phyloP scores from a whole-genome alignment of 257 asterid species.

The Voacanga thouarsii region DNA sequence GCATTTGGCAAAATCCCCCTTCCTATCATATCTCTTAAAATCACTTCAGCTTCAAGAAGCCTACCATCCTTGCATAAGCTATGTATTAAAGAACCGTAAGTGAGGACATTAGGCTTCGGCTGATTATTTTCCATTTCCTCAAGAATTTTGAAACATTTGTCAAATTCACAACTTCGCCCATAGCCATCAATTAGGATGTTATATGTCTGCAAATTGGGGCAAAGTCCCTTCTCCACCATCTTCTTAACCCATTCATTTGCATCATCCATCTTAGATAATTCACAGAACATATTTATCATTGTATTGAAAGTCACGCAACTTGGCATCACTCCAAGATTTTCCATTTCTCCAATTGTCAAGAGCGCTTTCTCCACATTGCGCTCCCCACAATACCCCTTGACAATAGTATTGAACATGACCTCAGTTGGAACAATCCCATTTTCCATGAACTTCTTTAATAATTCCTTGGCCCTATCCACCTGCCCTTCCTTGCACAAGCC shows the following conservation, averaged over 20 bases:
- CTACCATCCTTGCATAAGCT: constrained; percentile 65
- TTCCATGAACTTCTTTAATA: constrained; percentile 47
- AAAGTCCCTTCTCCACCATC: constrained; percentile 53
- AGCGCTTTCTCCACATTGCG: constrained; percentile 55
- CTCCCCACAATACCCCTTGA: constrained; percentile 59
- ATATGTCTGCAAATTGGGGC: constrained; percentile 58
- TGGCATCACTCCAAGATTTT: constrained; percentile 50
- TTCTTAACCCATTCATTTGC: constrained; percentile 53
- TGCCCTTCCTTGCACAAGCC: constrained; percentile 59
- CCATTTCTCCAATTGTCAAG: constrained; percentile 51
- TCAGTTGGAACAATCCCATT: constrained; percentile 50
- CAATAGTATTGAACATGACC: constrained; percentile 54
- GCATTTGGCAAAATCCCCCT: constrained; percentile 60
- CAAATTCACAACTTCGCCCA: constrained; percentile 48
- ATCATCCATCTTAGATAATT: constrained; percentile 54
- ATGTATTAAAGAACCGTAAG: constrained; percentile 67
- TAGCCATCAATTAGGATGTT: constrained; percentile 66
- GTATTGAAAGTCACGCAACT: constrained; percentile 64
- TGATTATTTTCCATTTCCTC: constrained; percentile 66
- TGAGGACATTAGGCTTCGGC: constrained; percentile 51
- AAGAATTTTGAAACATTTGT: constrained; percentile 60
- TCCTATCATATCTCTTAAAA: constrained; percentile 54
- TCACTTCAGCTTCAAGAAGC: constrained; percentile 58
- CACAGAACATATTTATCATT: constrained; percentile 43
- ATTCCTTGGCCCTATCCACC: constrained; percentile 53